These are phyloP conservation scores for Penicillium coprophilum DNA, from an alignment of 495 filamentous ascomycete species.

Conservation along the genomic window DNA sequence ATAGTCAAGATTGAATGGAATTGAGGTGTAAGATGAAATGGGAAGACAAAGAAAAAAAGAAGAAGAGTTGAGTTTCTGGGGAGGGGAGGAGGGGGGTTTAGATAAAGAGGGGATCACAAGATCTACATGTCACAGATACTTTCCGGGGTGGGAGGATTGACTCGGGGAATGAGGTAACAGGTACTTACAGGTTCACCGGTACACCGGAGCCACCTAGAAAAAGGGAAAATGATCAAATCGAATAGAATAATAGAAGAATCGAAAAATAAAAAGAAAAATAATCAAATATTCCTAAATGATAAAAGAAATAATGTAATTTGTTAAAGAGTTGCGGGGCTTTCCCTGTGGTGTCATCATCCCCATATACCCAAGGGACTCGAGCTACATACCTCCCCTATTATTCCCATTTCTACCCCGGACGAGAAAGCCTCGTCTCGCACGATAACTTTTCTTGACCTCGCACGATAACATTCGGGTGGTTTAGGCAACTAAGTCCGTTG, in stretches of 20 bases:
- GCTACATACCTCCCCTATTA: background rate
- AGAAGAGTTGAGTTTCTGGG: conserved; percentile 8
- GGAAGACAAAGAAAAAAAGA: conserved; percentile 13
- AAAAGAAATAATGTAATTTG: conserved; percentile 1
- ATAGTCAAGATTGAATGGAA: conserved; percentile 10
- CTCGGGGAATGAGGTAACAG: conserved; percentile 31
- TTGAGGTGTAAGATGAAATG: conserved; percentile 5
- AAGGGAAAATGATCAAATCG: conserved; percentile 14
- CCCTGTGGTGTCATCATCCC: background rate
- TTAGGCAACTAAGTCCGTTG: conserved; percentile 21
- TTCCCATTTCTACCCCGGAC: conserved; percentile 5
- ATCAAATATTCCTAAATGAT: too few relatives aligned
- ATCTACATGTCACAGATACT: conserved; percentile 20
- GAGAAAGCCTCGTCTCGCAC: conserved; percentile 6
- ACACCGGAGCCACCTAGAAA: conserved; percentile 16
- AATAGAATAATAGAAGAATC: conserved; percentile 8
- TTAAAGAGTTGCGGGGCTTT: conserved; percentile 6
- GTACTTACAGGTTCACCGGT: conserved; percentile 26
- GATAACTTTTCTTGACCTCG: conserved; percentile 4
- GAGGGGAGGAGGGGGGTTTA: conserved; percentile 12
- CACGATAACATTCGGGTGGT: conserved; percentile 22
- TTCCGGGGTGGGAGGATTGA: conserved; percentile 18
- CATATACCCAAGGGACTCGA: too few relatives aligned
- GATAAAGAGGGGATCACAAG: conserved; percentile 23
- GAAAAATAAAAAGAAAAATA: too few relatives aligned